Base-by-base conservation (phyloP, 2,329 filamentous ascomycete species). In the Trichoderma sp. region DNA sequence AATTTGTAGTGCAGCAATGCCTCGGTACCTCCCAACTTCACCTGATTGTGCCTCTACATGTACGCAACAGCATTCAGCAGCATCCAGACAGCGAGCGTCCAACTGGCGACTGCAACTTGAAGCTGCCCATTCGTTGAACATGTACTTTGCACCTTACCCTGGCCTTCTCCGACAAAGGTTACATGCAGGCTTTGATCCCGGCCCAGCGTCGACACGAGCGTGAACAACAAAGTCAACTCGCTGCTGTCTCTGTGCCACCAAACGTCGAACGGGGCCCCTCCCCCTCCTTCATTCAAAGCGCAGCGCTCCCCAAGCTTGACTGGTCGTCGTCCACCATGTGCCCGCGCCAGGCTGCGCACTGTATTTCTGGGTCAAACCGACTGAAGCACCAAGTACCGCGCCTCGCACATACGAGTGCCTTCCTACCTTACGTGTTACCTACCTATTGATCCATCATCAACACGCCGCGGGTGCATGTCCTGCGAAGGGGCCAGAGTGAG, bases 241-340 rank as follows among this genome's bases (percentile, higher is more conserved):
- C 56, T 60, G 34, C 17, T 34, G 26, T 52, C 28, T 34, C 7
- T 34, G 50, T 59, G 51, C 50, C 61, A 50, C 51, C 51, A 63
- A 47, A 48, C 62, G 44, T 54, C 54, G 48, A 54, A 26, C 34
- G 45, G 43, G 61, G 51, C 63, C 55, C 56, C 56, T 59, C 57
- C 63, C 63, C 63, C 63, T 65, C 63, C 63, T 65, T 65, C 63
- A 61, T 61, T 17, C 21, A 57, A 52, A 52, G 26, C 15, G 19
- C n/a, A 44, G 45, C 48, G 56, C 63, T 65, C 56, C 54, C 63
- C 56, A 61, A 60, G 30, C 43, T 39, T 56, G 63, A 5, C 50
- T 55, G 63, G 41, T 15, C 45, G 39, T 65, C 21, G 48, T 65
- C 64, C 64, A 66, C 64, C 64, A 66, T 63, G 64, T 66, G 64